Evolutionary conservation across 768 basidiomycete genomes (phyloP).

Genomic region (Dentipellis sp.): DNA sequence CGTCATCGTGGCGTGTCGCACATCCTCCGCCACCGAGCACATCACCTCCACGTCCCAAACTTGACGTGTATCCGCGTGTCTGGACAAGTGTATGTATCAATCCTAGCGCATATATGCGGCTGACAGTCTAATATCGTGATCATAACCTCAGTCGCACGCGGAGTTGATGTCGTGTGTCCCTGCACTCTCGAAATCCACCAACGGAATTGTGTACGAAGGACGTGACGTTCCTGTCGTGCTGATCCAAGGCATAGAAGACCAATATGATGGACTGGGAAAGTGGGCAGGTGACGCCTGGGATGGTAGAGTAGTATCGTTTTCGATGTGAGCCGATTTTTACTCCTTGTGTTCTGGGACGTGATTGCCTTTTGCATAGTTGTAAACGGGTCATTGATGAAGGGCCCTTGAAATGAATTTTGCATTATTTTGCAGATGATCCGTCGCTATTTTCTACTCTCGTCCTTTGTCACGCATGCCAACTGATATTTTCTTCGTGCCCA

Average conservation of each 20-base stretch:
- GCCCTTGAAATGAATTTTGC: too few relatives aligned
- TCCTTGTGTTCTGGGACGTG: not conserved
- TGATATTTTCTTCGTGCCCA: not conserved
- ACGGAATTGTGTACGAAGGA: not conserved
- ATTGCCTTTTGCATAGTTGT: too few relatives aligned
- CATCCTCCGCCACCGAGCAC: too few relatives aligned
- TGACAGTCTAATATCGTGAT: not conserved
- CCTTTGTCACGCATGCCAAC: not conserved
- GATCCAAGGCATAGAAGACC: not conserved
- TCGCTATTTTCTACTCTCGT: not conserved
- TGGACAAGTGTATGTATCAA: not conserved
- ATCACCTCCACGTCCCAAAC: too few relatives aligned
- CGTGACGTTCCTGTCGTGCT: not conserved
- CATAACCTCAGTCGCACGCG: not conserved
- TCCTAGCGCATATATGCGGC: not conserved
- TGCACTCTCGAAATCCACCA: not conserved
- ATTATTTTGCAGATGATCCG: not conserved
- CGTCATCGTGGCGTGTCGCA: too few relatives aligned
- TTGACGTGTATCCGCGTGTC: not conserved
- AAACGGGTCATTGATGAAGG: too few relatives aligned
- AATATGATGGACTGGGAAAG: constrained; percentile 1
- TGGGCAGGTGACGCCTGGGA: constrained; percentile 10
- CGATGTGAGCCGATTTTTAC: constrained; percentile 3
- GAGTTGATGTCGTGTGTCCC: not conserved
- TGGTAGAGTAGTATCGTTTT: constrained; percentile 4